Conservation (phyloP, 2,329 filamentous ascomycete genomes). For the Simplicillium aogashimaense region DNA sequence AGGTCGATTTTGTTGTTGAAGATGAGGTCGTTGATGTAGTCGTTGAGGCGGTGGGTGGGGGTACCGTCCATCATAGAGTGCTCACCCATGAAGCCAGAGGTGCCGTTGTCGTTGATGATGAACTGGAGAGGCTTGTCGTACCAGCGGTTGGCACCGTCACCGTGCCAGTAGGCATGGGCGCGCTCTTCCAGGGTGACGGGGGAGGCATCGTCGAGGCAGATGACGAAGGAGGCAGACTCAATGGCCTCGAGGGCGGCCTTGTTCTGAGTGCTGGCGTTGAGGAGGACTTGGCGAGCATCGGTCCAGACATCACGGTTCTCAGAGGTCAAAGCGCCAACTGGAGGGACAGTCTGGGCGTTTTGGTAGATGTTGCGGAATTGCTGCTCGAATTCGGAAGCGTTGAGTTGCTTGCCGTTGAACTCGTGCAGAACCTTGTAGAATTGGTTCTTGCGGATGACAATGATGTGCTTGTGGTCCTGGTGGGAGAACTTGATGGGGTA, state of each 20-base stretch:
- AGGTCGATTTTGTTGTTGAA: constrained; percentile 93
- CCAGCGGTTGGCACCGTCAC: constrained; percentile 91
- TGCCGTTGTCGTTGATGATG: constrained; percentile 96
- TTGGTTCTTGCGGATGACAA: constrained; percentile 89
- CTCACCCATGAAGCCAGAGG: constrained; percentile 94
- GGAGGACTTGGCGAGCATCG: constrained; percentile 66
- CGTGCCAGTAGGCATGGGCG: constrained; percentile 95
- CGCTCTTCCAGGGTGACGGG: constrained; percentile 94
- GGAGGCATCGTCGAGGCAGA: constrained; percentile 86
- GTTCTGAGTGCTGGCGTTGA: constrained; percentile 71
- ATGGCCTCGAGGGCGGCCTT: constrained; percentile 68
- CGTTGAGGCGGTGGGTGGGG: constrained; percentile 91
- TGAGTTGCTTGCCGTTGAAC: constrained; percentile 74
- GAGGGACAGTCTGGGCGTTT: constrained; percentile 57
- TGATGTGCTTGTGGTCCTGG: constrained; percentile 72
- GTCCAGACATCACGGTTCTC: constrained; percentile 94
- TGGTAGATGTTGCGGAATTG: constrained; percentile 83
- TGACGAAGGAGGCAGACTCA: constrained; percentile 79
- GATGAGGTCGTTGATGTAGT: constrained; percentile 86
- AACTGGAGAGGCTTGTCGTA: constrained; percentile 98
- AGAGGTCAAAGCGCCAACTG: constrained; percentile 77
- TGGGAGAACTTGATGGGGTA: constrained; percentile 71
- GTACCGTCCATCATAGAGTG: constrained; percentile 99
- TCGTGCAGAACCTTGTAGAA: constrained; percentile 90
- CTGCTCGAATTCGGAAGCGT: constrained; percentile 77